Percentiles rank a stretch among this genome's conserved stretches.
phyloP scores from a whole-genome alignment of 208 protist species.

The Tritrichomonas foetus region DNA sequence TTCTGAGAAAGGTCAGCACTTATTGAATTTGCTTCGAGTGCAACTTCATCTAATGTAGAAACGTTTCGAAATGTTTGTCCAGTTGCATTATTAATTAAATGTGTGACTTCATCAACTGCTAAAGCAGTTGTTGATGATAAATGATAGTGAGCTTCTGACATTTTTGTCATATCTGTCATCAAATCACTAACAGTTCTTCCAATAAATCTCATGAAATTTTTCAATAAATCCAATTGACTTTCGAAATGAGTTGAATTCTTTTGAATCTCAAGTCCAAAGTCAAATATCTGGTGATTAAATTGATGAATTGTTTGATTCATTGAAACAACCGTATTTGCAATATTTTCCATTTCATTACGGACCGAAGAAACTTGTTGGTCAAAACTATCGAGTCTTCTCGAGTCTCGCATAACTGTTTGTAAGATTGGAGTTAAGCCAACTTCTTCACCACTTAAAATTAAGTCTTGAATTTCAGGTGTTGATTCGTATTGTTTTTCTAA shows the following conservation, averaged over 20 bases:
- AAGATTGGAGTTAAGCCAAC: background rate
- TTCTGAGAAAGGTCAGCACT: background rate
- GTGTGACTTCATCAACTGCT: background rate
- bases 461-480: no score
- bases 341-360: background rate
- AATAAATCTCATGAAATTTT: background rate
- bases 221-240: background rate
- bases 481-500: no score
- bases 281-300: slow-evolving; percentile 14
- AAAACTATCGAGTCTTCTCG: background rate
- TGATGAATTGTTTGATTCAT: background rate
- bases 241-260: background rate
- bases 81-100: no score
- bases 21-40: background rate
- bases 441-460: background rate
- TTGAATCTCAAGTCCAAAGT: background rate
- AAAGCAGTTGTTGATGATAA: background rate
- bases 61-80: background rate
- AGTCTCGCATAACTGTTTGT: background rate
- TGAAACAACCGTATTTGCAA: background rate
- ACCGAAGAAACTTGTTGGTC: background rate
- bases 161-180: background rate
- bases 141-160: background rate
- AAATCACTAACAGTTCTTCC: background rate
- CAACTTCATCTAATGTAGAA: background rate